Conservation (phyloP, 2,329 filamentous ascomycete species). For the Curvularia verruculosa region DNA sequence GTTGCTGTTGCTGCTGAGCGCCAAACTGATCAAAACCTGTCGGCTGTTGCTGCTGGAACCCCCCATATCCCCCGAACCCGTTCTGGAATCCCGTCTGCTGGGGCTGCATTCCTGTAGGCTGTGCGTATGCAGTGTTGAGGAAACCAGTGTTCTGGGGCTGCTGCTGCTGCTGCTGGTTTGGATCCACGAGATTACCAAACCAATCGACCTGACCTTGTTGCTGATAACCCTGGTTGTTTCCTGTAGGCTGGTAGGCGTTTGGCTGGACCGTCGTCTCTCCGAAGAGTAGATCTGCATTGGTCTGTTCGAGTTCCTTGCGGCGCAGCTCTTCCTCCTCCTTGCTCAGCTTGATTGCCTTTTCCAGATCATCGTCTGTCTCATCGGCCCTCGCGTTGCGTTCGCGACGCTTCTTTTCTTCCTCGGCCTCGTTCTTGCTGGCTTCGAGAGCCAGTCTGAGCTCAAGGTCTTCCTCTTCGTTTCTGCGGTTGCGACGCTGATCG, state of each 20-base stretch:
- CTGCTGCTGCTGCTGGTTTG: constrained; percentile 56
- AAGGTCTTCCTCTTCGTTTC: constrained; percentile 80
- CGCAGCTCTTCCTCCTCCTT: constrained; percentile 91
- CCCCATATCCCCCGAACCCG: constrained; percentile 69
- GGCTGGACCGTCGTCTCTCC: constrained; percentile 73
- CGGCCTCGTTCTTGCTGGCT: constrained; percentile 92
- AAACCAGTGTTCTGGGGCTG: constrained; percentile 70
- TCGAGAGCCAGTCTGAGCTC: constrained; percentile 92
- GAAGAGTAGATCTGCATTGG: constrained; percentile 85
- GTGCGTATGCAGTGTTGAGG: constrained; percentile 71
- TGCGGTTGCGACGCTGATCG: constrained; percentile 50
- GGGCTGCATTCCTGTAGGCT: constrained; percentile 74
- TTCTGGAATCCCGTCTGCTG: constrained; percentile 71
- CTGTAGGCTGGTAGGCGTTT: constrained; percentile 78
- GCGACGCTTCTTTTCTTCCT: constrained; percentile 81
- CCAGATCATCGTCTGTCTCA: constrained; percentile 81
- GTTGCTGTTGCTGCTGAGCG: constrained; percentile 31
- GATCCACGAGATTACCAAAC: constrained; percentile 92
- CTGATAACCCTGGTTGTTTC: constrained; percentile 96
- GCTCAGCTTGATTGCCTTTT: constrained; percentile 93
- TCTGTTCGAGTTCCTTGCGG: constrained; percentile 83
- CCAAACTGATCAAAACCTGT: constrained; percentile 69
- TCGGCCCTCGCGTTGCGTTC: constrained; percentile 55
- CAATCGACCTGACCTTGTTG: constrained; percentile 96
- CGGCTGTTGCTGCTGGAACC: constrained; percentile 61